A percentile compares a stretch with the other conserved stretches of the same genome.
phyloP scores from a whole-genome alignment of 2,329 filamentous ascomycete genomes.

The Harringtonia aguacate region DNA sequence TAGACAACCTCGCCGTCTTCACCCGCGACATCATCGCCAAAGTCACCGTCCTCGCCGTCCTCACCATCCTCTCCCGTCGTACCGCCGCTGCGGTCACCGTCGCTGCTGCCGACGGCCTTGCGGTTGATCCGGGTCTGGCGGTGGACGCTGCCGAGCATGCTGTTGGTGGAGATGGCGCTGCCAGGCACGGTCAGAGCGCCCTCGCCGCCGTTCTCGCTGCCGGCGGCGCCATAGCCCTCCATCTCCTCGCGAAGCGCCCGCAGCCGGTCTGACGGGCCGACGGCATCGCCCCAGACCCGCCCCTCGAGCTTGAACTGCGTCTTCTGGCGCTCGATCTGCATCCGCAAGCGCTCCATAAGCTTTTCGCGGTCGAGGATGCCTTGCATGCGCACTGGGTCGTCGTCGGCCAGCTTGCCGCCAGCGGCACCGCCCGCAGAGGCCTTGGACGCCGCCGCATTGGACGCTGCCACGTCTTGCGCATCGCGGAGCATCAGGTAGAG shows the following conservation, averaged over 20 bases:
- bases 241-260: constrained; percentile 90
- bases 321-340: constrained; percentile 92
- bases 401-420: constrained; percentile 42
- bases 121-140: constrained; percentile 46
- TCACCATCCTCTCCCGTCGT: constrained; percentile 22
- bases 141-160: constrained; percentile 62
- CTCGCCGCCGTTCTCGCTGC: constrained; percentile 33
- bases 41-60: constrained; percentile 39
- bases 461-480: constrained; percentile 89
- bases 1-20: constrained; percentile 47
- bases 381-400: constrained; percentile 68
- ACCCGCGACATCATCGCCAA: constrained; percentile 40
- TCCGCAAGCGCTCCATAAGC: constrained; percentile 88
- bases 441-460: constrained; percentile 48
- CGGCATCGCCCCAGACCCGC: constrained; percentile 72
- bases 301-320: constrained; percentile 96
- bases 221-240: constrained; percentile 47
- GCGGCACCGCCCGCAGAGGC: constrained; percentile 1
- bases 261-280: constrained; percentile 82
- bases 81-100: not conserved
- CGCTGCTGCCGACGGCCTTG: constrained; percentile 31
- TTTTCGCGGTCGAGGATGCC: constrained; percentile 88
- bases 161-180: constrained; percentile 35
- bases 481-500: constrained; percentile 97
- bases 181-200: constrained; percentile 24